Evolutionary conservation across 306 rosid genomes (phyloP), one percentile per base, ranked within the genome.

Genomic region (Quercus agrifolia): DNA sequence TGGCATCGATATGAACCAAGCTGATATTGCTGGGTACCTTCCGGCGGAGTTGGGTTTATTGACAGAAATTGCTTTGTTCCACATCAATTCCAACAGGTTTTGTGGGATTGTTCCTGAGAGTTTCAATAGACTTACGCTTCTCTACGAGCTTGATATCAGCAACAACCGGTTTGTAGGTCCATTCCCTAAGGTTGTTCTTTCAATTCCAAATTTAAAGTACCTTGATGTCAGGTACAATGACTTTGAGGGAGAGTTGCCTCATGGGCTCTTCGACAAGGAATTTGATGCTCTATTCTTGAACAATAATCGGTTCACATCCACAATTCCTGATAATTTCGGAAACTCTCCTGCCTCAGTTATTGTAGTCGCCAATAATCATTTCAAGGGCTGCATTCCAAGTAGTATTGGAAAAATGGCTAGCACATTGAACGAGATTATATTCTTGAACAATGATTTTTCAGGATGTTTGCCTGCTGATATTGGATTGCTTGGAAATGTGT

Each of bases 131-230:
- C 77, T 94, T 1, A 80, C 1, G 25, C 82, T 92, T 7, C 77
- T 94, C 59, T 28, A 46, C 5, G 97, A 94, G 78, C 21, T 91
- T 1, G 98, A 94, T 57, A 23, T 91, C 0, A 94, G 98, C 74
- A 94, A 92, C 80, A 94, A 94, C 74, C 89, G 97, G 0, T 91
- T 94, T 12, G 98, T 89, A 1, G 98, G 98, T 0, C n/a, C 15
- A 2, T 94, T 94, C 75, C 98, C 98, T 0, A 6, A 2, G 0
- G 84, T 83, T 0, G 84, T 94, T 56, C 73, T 92, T 10, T 19
- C 76, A 1, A 58, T 89, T 74, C 90, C 92, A 0, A 63, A 64
- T 1, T 41, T 88, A 0, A 86, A 73, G 57, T 94, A 41, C 78
- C 81, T 94, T 2, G 98, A 94, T 21, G 12, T 94, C 0, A 80